Evolutionary conservation across 768 basidiomycete species (phyloP).

Genomic region (Leccinum obscurum): DNA sequence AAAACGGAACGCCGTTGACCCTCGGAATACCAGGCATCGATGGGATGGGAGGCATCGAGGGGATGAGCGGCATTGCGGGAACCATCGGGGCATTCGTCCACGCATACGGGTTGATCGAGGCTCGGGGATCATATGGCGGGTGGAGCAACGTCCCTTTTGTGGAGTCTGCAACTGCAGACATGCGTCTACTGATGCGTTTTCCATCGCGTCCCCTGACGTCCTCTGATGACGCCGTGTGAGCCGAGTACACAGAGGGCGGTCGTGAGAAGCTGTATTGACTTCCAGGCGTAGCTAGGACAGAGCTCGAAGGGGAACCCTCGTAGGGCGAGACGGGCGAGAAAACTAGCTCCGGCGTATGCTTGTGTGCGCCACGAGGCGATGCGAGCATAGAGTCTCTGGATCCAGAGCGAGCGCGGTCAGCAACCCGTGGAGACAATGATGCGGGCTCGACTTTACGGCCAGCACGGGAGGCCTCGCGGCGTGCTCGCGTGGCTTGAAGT

Average conservation of each 20-base stretch:
- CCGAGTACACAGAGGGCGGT: conserved; percentile 58
- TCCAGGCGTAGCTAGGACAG: conserved; percentile 39
- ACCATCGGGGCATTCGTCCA: conserved; percentile 22
- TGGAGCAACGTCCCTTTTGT: conserved; percentile 30
- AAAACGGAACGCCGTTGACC: conserved; percentile 42
- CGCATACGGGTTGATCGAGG: conserved; percentile 30
- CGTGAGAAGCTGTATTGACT: conserved; percentile 44
- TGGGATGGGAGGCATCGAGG: conserved; percentile 39
- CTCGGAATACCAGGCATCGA: conserved; percentile 34
- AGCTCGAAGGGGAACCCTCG: conserved; percentile 54
- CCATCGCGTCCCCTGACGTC: conserved; percentile 46
- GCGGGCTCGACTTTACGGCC: conserved; percentile 36
- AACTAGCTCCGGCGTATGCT: conserved; percentile 47
- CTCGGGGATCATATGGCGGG: conserved; percentile 29
- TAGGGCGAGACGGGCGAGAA: conserved; percentile 34
- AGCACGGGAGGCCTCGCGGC: conserved; percentile 58
- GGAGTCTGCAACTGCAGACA: conserved; percentile 39
- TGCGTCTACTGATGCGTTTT: conserved; percentile 39
- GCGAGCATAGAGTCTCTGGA: conserved; percentile 39
- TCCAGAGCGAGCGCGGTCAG: conserved; percentile 36
- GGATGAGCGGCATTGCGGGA: conserved; percentile 38
- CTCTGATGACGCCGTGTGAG: conserved; percentile 57
- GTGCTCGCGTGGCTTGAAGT: conserved; percentile 56
- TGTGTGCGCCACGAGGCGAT: conserved; percentile 32
- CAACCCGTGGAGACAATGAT: conserved; percentile 20